These are phyloP conservation scores for Craterostigma plantagineum DNA, from an alignment of 257 asterid species.

Conservation along the genomic window DNA sequence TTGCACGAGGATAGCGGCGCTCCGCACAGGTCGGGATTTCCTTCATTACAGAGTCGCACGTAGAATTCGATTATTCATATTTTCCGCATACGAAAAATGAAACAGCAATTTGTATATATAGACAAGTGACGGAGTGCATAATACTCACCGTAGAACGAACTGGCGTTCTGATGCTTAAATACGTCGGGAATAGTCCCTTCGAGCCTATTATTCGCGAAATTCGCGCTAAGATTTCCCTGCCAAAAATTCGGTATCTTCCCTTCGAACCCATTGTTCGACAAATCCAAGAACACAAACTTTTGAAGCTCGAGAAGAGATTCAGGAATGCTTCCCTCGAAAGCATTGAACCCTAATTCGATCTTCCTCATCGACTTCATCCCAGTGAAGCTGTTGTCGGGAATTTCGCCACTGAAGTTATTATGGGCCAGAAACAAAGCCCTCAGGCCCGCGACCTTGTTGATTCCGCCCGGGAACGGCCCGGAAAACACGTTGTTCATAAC, in stretches of 20 bases:
- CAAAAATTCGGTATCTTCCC: conserved; percentile 37
- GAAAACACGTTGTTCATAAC: conserved; percentile 30
- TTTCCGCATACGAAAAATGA: background rate
- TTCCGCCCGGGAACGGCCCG: conserved; percentile 23
- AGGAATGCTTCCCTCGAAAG: conserved; percentile 34
- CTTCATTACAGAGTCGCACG: conserved; percentile 19
- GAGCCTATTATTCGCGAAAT: conserved; percentile 34
- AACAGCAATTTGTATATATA: too few relatives aligned
- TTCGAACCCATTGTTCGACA: conserved; percentile 30
- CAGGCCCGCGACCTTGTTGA: conserved; percentile 21
- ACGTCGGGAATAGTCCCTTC: conserved; percentile 27
- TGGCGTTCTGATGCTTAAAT: conserved; percentile 15
- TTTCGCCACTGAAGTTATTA: conserved; percentile 36
- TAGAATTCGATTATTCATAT: too few relatives aligned
- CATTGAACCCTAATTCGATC: conserved; percentile 24
- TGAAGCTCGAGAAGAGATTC: conserved; percentile 28
- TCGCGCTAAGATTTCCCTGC: conserved; percentile 25
- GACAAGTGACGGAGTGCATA: too few relatives aligned
- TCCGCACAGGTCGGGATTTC: conserved; percentile 43
- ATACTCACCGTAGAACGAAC: conserved; percentile 34
- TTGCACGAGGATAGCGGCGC: conserved; percentile 38
- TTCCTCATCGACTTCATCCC: conserved; percentile 37
- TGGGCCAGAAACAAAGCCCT: conserved; percentile 34
- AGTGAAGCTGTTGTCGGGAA: conserved; percentile 24
- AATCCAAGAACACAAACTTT: conserved; percentile 25